Conservation (phyloP, 1,284 basidiomycete species). For the Sporisorium graminicola region DNA sequence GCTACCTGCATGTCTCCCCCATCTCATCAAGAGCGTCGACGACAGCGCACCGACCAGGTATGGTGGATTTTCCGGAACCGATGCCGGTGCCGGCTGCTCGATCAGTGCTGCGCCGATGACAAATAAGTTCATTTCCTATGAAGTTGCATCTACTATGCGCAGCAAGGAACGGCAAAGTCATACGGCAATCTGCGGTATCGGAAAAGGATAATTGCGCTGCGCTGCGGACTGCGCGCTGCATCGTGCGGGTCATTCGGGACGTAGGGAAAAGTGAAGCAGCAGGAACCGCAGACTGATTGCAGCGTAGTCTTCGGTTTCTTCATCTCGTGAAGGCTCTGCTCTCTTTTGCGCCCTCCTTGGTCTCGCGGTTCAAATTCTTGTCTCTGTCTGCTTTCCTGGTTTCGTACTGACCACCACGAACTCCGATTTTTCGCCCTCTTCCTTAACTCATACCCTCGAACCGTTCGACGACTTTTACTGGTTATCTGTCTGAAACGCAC, state of each 20-base stretch:
- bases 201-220: not conserved
- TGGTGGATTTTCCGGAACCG: not conserved
- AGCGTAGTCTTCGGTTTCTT: not conserved
- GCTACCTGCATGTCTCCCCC: not conserved
- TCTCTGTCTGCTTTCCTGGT: not conserved
- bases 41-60: not conserved
- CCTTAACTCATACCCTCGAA: not conserved
- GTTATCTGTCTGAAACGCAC: not conserved
- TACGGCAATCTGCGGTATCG: not conserved
- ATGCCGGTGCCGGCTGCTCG: not conserved
- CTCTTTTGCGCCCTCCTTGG: not conserved
- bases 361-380: too few species aligned
- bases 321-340: not conserved
- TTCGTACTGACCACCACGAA: not conserved
- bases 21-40: not conserved
- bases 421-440: not conserved
- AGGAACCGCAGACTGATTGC: not conserved
- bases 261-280: not conserved
- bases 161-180: not conserved
- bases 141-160: not conserved
- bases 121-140: not conserved
- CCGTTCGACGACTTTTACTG: not conserved
- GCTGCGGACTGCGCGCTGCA: slow-evolving; percentile 3
- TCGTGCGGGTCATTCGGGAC: not conserved
- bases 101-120: not conserved